Conservation (phyloP, 1,284 basidiomycete genomes). For the Naganishia cerealis region DNA sequence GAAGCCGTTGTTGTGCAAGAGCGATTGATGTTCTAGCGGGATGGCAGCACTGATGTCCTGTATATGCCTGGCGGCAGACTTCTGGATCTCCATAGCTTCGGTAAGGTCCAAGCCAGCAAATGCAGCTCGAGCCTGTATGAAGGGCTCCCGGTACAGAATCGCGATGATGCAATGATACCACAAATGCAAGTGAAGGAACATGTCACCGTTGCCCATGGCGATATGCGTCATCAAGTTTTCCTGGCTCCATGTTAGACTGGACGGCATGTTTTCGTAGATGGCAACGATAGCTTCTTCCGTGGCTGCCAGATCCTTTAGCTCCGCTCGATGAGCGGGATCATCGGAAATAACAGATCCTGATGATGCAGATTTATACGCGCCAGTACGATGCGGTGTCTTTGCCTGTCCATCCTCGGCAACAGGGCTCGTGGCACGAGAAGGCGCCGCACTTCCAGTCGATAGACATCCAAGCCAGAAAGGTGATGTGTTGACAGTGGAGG, state of each 20-base stretch:
- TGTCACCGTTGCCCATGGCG: constrained; percentile 24
- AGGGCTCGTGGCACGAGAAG: constrained; percentile 25
- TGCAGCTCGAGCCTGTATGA: constrained; percentile 26
- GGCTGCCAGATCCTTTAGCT: constrained; percentile 23
- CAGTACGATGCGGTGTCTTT: constrained; percentile 19
- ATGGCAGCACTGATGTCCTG: constrained; percentile 25
- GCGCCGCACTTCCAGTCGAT: constrained; percentile 22
- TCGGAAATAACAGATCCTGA: constrained; percentile 15
- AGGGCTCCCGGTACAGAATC: constrained; percentile 27
- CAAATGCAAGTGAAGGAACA: constrained; percentile 28
- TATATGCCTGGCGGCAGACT: constrained; percentile 27
- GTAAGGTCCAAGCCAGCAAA: constrained; percentile 13
- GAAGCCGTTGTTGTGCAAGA: constrained; percentile 29
- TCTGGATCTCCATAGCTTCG: constrained; percentile 29
- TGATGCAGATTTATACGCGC: background rate
- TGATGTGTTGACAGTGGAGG: constrained; percentile 25
- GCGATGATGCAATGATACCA: constrained; percentile 32
- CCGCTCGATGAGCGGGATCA: constrained; percentile 26
- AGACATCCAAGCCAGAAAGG: constrained; percentile 25
- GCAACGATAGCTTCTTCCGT: constrained; percentile 27
- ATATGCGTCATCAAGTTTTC: constrained; percentile 27
- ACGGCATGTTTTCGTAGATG: constrained; percentile 25
- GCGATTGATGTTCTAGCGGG: constrained; percentile 24
- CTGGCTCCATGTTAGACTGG: constrained; percentile 25
- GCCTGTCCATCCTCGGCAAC: constrained; percentile 15